Evolutionary conservation across 148 eudicot species (phyloP), one percentile per base, ranked within the genome.

Genomic region (Pharnaceum exiguum): DNA sequence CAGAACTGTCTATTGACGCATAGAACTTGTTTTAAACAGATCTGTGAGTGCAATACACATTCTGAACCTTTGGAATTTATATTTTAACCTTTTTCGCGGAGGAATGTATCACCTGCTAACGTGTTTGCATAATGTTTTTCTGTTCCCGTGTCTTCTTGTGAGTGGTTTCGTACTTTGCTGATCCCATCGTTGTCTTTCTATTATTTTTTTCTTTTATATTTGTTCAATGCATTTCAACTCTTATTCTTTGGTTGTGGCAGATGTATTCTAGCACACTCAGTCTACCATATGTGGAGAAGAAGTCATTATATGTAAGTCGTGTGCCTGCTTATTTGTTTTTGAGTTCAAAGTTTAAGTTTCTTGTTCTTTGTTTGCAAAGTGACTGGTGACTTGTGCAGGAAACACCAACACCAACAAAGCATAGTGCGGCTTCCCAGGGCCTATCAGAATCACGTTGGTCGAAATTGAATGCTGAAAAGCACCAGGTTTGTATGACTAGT

Each of bases 401-500:
- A 72, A 76, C 95, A 38, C 99, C 99, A 10, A 83, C 95, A 10
- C 95, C 96, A 28, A 77, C 85, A 28, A 94, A 83, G 72, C 49
- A 70, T 62, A 59, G 65, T 25, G 71, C 96, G 11, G 47, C 68
- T 37, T 72, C 85, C 22, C 95, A 81, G 57, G 85, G 85, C 38
- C 71, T 80, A 55, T 79, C 95, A 18, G 99, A 94, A 19, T 78
- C 85, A 22, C 85, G 91, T 32, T 70, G 79, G 73, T 71, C 91
- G 66, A 94, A 84, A 53, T 71, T 79, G 53, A 80, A 83, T 48
- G 60, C 70, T 68, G 97, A 86, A 67, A 90, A 47, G 65, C 83
- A 82, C 11, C 99, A 94, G 99, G 99, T 94, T 37, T 15, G 32
- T 56, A 24, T 42, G 27, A 37, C 3, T 48, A 12, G 31, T n/a